A percentile compares a stretch with the other conserved stretches of the same genome.
Evolutionary conservation across 345 rosid genomes (phyloP).

Genomic region (Salix viminalis): DNA sequence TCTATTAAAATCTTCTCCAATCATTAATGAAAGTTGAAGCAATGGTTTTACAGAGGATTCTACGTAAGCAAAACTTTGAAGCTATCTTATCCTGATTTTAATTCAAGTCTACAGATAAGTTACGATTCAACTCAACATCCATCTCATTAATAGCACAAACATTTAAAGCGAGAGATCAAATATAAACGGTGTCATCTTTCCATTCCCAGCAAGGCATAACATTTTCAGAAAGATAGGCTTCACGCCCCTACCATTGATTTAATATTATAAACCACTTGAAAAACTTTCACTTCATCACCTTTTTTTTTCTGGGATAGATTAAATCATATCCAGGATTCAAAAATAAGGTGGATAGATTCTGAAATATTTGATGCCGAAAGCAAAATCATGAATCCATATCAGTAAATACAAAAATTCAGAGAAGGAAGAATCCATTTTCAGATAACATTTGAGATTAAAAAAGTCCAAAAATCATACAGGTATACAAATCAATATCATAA

Average conservation of each 20-base stretch:
- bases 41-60: not conserved
- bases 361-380: not conserved
- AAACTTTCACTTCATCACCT: not conserved
- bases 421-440: not conserved
- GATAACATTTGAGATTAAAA: not conserved
- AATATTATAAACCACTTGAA: not conserved
- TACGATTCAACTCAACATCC: not conserved
- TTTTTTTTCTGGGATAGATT: not conserved
- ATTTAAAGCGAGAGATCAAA: not conserved
- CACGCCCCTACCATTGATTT: not conserved
- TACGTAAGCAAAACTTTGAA: not conserved
- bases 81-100: not conserved
- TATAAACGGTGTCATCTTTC: not conserved
- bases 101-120: not conserved
- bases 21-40: not conserved
- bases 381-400: not conserved
- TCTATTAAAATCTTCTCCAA: not conserved
- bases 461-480: too few species aligned
- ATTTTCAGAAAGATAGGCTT: not conserved
- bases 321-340: not conserved
- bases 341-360: not conserved
- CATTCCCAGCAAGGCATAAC: not conserved
- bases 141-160: not conserved
- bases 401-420: not conserved
- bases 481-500: too few species aligned